Base-by-base conservation (phyloP, 1,139 yeast genomes). In the Hansenula anomala region DNA sequence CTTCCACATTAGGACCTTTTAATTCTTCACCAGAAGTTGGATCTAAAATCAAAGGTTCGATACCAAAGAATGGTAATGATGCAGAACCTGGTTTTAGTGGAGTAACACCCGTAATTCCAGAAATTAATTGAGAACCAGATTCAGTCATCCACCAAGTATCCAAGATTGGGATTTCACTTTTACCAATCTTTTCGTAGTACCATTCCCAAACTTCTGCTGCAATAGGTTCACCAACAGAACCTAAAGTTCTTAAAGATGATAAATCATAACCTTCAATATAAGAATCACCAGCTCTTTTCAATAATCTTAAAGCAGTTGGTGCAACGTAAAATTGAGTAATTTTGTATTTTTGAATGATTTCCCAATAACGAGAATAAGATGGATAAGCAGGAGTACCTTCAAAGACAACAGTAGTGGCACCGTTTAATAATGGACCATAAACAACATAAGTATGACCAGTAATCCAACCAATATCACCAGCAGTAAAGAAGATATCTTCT, bases 161-260 rank as follows among this genome's bases (percentile, higher is more conserved):
- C 48, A 80, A 78, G 51, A 83, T 78, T 54, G 84, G 87, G 37
- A 85, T 82, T 59, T 81, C 73, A 34, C 75, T 77, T 53, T 84
- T 73, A 52, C 95, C 96, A 53, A 86, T 78, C 49, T 79, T 71
- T 48, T 83, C 87, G 54, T 79, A 80, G 61, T 84, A 86, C 96
- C 96, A 86, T 58, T 83, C 88, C 96, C 96, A 86, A 42, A 86
- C 89, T 58, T 86, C 96, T 32, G 90, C 87, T 27, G 95, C 94
- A 61, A 86, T 86, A 46, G 96, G 96, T 62, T 86, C 96, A 58
- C 96, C 96, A 34, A 86, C 96, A 12, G 94, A 80, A 19, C 95
- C 96, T 44, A 86, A 70, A 26, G 78, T 80, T 55, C 95, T 73
- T 45, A 86, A 54, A 3, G 88, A 73, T 39, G 76, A 71, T 55